Evolutionary conservation across 2,329 filamentous ascomycete species (phyloP), one percentile per base, ranked within the genome.

Genomic region (Phaeosphaeriaceae sp.): DNA sequence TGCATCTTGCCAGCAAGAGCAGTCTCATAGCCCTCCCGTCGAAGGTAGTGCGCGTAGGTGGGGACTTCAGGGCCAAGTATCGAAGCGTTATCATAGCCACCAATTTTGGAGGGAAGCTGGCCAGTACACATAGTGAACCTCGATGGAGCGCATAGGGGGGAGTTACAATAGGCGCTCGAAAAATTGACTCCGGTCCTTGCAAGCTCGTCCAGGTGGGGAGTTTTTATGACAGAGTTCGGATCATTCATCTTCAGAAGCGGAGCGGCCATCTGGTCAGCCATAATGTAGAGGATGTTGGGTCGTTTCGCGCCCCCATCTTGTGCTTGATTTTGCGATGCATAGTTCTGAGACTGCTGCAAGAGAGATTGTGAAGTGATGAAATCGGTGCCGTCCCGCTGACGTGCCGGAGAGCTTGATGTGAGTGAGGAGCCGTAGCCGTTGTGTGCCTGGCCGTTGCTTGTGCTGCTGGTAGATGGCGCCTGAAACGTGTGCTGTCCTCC

Each of bases 1-100:
- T 97, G 93, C 93, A 97, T 97, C 85, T 97, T 97, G 62, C 93
- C 93, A 5, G 93, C 92, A 67, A 97, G 83, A 6, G 90, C 91
- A 13, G 93, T 97, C 79, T 97, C 91, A 73, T 97, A 97, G 53
- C 92, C 92, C 70, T 89, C 88, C 44, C 87, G 84, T 50, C 93
- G 90, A 54, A 97, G 83, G 79, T 97, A 97, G 78, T 97, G 93
- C 9, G 93, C 92, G 74, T 96, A 97, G 1, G 93, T 97, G 15
- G 93, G 93, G 27, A 91, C 87, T 68, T 96, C 92, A 55, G 91
- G 91, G 55, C 87, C 85, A 69, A 97, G 89, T 66, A 93, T 90
- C 33, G 91, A 88, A 46, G 93, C 93, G 74, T 97, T 97, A 81
- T 97, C 93, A 77, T 91, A 97, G 10, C 92, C 91, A 42, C 89